phyloP scores from a whole-genome alignment of 1,284 basidiomycete species.

The Heterobasidion occidentale region DNA sequence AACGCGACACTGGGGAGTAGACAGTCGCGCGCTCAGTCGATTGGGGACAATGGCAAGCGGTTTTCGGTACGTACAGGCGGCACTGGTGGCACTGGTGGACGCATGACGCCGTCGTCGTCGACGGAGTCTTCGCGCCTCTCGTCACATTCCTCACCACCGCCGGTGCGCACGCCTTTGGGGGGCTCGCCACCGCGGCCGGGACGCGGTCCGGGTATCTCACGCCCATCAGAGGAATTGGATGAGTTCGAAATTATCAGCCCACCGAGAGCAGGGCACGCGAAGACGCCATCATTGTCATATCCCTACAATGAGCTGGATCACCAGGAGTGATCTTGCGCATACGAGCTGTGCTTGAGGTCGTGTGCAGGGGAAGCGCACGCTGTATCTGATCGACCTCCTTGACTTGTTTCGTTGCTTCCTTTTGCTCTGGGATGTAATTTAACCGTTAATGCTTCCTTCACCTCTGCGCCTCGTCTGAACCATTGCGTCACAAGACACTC shows the following conservation, averaged over 20 bases:
- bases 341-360: not conserved
- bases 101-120: conserved; percentile 13
- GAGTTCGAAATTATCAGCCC: conserved; percentile 27
- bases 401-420: not conserved
- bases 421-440: not conserved
- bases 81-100: conserved; percentile 4
- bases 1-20: conserved; percentile 12
- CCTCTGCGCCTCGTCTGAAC: not conserved
- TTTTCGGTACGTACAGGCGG: conserved; percentile 18
- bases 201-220: conserved; percentile 13
- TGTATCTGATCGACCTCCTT: not conserved
- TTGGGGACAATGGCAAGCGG: conserved; percentile 18
- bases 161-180: conserved; percentile 18
- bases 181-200: conserved; percentile 23
- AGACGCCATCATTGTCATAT: conserved; percentile 24
- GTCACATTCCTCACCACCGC: conserved; percentile 16
- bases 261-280: conserved; percentile 11
- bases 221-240: conserved; percentile 23
- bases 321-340: conserved; percentile 1
- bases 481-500: not conserved
- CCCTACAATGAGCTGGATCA: conserved; percentile 34
- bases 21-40: conserved; percentile 25
- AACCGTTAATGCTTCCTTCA: not conserved
- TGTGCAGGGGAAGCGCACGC: not conserved
- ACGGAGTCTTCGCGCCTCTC: conserved; percentile 13